phyloP scores from a whole-genome alignment of 768 basidiomycete genomes.

The Collybia nuda region DNA sequence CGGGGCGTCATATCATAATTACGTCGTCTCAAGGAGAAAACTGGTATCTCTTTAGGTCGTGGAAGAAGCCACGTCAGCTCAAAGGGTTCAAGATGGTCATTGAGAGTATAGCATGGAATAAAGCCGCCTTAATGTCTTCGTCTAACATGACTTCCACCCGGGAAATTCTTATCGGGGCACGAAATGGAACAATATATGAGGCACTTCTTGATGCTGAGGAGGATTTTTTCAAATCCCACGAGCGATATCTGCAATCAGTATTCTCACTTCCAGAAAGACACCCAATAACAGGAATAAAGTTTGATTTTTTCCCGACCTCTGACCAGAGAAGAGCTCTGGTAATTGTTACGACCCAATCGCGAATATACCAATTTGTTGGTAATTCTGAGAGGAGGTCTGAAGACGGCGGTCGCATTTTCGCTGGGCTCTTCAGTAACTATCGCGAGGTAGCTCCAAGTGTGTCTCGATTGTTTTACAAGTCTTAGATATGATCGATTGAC shows the following conservation, averaged over 20 bases:
- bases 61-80: constrained; percentile 81
- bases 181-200: constrained; percentile 86
- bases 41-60: constrained; percentile 82
- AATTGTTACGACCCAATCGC: constrained; percentile 79
- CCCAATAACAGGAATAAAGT: constrained; percentile 82
- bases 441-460: constrained; percentile 79
- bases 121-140: constrained; percentile 59
- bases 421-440: constrained; percentile 70
- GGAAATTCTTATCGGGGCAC: constrained; percentile 84
- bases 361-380: constrained; percentile 91
- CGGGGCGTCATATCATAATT: constrained; percentile 86
- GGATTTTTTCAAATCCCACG: constrained; percentile 88
- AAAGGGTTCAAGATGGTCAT: constrained; percentile 84
- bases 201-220: constrained; percentile 88
- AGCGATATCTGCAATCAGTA: constrained; percentile 72
- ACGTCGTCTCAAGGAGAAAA: constrained; percentile 89
- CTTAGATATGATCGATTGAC: background rate
- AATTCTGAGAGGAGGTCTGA: constrained; percentile 64
- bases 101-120: constrained; percentile 93
- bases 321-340: constrained; percentile 68
- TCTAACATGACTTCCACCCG: constrained; percentile 72
- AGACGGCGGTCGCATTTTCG: constrained; percentile 75
- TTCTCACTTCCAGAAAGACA: constrained; percentile 80
- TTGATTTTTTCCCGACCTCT: constrained; percentile 68
- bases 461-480: constrained; percentile 8